phyloP scores from a whole-genome alignment of 2,329 filamentous ascomycete species.

The Monilinia vaccinii-corymbosi region DNA sequence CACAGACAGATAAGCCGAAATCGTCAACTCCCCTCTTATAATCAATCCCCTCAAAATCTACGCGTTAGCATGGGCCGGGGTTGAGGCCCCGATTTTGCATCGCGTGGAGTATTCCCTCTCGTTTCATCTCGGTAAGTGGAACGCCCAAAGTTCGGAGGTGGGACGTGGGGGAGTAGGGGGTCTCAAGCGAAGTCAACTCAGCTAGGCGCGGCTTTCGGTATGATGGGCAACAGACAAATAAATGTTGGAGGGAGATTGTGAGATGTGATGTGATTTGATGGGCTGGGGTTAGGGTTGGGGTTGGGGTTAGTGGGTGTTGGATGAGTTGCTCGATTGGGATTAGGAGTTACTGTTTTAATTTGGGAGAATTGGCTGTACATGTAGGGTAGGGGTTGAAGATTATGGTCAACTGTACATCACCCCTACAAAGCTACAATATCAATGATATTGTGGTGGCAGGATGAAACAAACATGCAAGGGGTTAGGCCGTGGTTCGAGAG shows the following conservation, averaged over 20 bases:
- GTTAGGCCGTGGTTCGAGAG: no score
- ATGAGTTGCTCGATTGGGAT: background rate
- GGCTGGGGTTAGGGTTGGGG: background rate
- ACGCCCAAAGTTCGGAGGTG: background rate
- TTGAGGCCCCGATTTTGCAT: background rate
- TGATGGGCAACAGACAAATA: slow-evolving; percentile 5
- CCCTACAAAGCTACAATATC: no score
- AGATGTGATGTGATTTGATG: background rate
- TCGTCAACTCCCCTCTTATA: background rate
- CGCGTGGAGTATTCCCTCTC: background rate
- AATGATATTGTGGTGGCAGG: no score
- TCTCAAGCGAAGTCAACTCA: background rate
- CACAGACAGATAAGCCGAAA: background rate
- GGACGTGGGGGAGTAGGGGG: background rate
- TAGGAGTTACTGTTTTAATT: background rate
- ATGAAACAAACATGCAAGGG: no score
- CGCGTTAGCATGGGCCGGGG: no score
- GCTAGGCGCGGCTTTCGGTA: slow-evolving; percentile 1
- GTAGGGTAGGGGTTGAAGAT: background rate
- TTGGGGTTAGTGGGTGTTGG: background rate
- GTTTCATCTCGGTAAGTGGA: background rate
- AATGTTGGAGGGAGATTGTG: background rate
- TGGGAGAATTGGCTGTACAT: no score
- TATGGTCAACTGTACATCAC: background rate
- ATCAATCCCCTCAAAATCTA: background rate